A percentile compares a stretch with the other conserved stretches of the same genome.
Conservation (phyloP, 345 rosid species). For the Melaleuca quinquenervia region DNA sequence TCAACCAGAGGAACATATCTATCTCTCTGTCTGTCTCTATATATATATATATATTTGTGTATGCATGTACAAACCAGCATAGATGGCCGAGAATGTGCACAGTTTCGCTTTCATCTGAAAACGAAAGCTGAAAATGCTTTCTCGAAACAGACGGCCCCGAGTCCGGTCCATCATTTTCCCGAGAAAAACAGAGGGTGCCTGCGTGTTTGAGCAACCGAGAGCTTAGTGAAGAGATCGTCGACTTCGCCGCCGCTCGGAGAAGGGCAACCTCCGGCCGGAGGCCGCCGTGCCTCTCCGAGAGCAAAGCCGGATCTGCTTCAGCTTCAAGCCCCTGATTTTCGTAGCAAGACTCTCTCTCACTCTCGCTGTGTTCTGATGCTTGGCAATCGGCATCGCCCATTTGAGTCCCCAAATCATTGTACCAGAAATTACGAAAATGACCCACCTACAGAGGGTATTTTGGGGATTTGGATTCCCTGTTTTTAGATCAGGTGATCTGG, state of each 20-base stretch:
- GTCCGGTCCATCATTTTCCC: not conserved
- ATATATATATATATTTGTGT: not conserved
- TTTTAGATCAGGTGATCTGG: too few species aligned
- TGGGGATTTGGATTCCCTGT: too few species aligned
- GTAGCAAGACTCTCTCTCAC: not conserved
- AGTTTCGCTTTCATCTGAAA: fast-evolving
- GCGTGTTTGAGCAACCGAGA: not conserved
- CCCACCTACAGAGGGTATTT: not conserved
- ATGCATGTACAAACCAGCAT: not conserved
- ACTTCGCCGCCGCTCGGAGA: not conserved
- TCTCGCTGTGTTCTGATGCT: not conserved
- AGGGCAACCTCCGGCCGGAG: not conserved
- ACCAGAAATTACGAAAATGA: not conserved
- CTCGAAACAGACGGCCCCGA: not conserved
- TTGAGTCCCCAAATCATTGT: not conserved
- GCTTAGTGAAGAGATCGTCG: not conserved
- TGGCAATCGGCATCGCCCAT: not conserved
- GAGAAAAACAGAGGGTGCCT: not conserved
- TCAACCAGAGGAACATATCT: not conserved
- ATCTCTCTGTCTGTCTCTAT: not conserved
- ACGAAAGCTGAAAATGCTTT: not conserved
- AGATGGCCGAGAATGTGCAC: not conserved
- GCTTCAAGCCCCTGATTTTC: not conserved
- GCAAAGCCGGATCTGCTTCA: not conserved
- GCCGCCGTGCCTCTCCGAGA: not conserved